Percentiles rank a stretch among this genome's conserved stretches.
phyloP scores from a whole-genome alignment of 768 basidiomycete species.

The Russula brevipes region DNA sequence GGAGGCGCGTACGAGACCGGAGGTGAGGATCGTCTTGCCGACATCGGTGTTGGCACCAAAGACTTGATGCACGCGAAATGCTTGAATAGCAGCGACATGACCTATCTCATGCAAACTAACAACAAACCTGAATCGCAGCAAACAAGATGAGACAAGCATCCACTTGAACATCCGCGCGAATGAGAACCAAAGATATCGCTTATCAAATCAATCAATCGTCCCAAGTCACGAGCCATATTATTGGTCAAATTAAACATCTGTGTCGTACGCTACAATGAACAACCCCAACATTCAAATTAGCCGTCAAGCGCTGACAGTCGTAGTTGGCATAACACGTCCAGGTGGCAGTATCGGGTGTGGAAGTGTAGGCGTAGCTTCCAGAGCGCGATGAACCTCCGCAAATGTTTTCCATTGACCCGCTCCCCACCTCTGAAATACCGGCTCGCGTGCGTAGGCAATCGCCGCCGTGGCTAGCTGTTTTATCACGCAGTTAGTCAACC shows the following conservation, averaged over 20 bases:
- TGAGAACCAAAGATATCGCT: background rate
- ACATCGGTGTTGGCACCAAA: slow-evolving; percentile 97
- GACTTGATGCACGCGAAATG: slow-evolving; percentile 84
- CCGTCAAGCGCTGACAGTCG: slow-evolving; percentile 2
- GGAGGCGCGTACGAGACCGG: slow-evolving; percentile 79
- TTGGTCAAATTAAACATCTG: background rate
- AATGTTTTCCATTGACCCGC: slow-evolving; percentile 40
- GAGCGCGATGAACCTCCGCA: slow-evolving; percentile 23
- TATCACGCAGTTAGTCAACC: background rate
- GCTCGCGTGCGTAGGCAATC: slow-evolving; percentile 50
- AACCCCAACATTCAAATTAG: background rate
- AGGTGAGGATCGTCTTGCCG: slow-evolving; percentile 87
- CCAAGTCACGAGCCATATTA: background rate
- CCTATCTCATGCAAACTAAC: slow-evolving; percentile 30
- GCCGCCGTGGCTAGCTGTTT: slow-evolving; percentile 59
- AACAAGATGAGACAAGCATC: background rate
- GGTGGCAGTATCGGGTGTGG: background rate
- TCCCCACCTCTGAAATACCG: slow-evolving; percentile 56
- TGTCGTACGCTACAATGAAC: background rate
- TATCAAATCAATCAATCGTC: too few relatives aligned
- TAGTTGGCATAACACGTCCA: background rate
- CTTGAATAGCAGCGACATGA: slow-evolving; percentile 75
- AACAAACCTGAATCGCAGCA: background rate
- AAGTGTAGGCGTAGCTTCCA: slow-evolving; percentile 10
- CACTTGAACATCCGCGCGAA: background rate